These are phyloP conservation scores for Musa itinerans DNA, from an alignment of 176 grass and related monocot species.

Conservation along the genomic window DNA sequence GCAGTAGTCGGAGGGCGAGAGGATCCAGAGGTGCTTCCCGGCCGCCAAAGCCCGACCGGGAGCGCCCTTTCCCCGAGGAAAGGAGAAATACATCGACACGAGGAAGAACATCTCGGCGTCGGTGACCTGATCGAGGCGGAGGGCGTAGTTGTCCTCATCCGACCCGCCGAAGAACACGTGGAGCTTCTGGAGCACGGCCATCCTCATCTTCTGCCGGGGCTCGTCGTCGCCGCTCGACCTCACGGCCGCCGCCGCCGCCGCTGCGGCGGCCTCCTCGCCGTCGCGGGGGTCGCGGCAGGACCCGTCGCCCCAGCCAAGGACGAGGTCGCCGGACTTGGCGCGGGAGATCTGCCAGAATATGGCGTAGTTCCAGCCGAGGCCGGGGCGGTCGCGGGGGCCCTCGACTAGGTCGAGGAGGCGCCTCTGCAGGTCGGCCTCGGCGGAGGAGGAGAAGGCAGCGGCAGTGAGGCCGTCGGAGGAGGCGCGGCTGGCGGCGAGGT, in stretches of 20 bases:
- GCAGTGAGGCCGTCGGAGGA: slow-evolving; percentile 59
- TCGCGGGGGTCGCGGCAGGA: slow-evolving; percentile 59
- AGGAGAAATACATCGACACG: slow-evolving; percentile 89
- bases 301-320: slow-evolving; percentile 93
- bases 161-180: slow-evolving; percentile 54
- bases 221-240: slow-evolving; percentile 12
- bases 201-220: slow-evolving; percentile 44
- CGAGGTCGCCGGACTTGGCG: slow-evolving; percentile 64
- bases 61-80: slow-evolving; percentile 52
- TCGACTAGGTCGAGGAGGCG: slow-evolving; percentile 80
- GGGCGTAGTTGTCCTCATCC: slow-evolving; percentile 76
- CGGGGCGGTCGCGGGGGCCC: slow-evolving; percentile 27
- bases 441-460: slow-evolving; percentile 9
- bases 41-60: slow-evolving; percentile 62
- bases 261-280: slow-evolving; percentile 34
- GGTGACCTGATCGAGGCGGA: slow-evolving; percentile 67
- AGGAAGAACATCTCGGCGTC: slow-evolving; percentile 91
- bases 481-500: slow-evolving; percentile 51
- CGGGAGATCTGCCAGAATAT: slow-evolving; percentile 93
- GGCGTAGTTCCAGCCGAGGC: slow-evolving; percentile 78
- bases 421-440: slow-evolving; percentile 60
- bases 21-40: slow-evolving; percentile 72
- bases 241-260: slow-evolving; percentile 14
- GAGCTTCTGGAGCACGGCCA: slow-evolving; percentile 58
- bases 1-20: slow-evolving; percentile 64